Evolutionary conservation across 2,329 filamentous ascomycete genomes (phyloP).

Genomic region (Chaetomium globosum): DNA sequence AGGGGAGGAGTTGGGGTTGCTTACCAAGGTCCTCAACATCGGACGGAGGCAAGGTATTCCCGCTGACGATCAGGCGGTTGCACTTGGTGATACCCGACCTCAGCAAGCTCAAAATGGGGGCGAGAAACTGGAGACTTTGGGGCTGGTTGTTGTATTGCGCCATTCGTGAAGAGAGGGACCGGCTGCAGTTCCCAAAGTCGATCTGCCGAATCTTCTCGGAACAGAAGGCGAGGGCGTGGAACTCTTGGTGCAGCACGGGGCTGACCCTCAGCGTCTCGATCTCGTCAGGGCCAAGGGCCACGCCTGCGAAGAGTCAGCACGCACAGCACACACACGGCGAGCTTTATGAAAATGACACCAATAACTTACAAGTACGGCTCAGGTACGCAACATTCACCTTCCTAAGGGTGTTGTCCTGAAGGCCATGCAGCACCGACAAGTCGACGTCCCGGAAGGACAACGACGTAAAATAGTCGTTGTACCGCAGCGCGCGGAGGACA

Average conservation of each 20-base stretch:
- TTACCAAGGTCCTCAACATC: slow-evolving; percentile 56
- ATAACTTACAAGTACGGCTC: slow-evolving; percentile 53
- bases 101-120: slow-evolving; percentile 52
- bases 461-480: slow-evolving; percentile 62
- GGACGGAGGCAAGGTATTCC: slow-evolving; percentile 50
- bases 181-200: slow-evolving; percentile 52
- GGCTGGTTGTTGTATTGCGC: slow-evolving; percentile 7
- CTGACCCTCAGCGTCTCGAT: slow-evolving; percentile 53
- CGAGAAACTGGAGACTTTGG: slow-evolving; percentile 40
- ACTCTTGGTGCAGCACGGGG: slow-evolving; percentile 57
- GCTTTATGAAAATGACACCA: background rate
- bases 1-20: slow-evolving; percentile 16
- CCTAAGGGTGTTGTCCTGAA: slow-evolving; percentile 48
- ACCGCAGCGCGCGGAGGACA: slow-evolving; percentile 58
- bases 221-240: slow-evolving; percentile 59
- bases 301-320: slow-evolving; percentile 42
- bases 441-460: slow-evolving; percentile 59
- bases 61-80: slow-evolving; percentile 55
- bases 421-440: slow-evolving; percentile 47
- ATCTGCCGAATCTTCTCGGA: slow-evolving; percentile 59
- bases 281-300: slow-evolving; percentile 54
- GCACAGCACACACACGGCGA: background rate
- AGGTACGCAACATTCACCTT: slow-evolving; percentile 54
- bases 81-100: slow-evolving; percentile 50
- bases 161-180: slow-evolving; percentile 32